These are phyloP conservation scores for Phytophthora syringae DNA, from an alignment of 352 stramenopile species.

Conservation along the genomic window DNA sequence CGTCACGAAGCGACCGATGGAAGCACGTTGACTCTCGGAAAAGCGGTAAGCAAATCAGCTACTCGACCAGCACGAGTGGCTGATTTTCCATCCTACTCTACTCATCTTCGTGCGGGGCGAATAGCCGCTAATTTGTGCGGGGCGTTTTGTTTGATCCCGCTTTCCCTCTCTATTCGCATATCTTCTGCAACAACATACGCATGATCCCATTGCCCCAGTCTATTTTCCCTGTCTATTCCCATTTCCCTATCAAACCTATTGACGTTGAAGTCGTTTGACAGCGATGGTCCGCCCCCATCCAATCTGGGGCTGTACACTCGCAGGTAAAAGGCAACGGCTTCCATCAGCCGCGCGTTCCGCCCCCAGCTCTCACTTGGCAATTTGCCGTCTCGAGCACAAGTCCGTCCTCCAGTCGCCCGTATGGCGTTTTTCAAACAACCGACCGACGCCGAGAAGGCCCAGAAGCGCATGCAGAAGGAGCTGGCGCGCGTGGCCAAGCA, in stretches of 20 bases:
- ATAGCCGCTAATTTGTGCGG: not conserved
- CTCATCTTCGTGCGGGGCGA: not conserved
- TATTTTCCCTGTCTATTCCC: not conserved
- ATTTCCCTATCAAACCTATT: constrained; percentile 1
- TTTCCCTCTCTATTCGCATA: not conserved
- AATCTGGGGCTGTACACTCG: constrained; percentile 29
- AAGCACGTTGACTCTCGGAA: not conserved
- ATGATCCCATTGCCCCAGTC: not conserved
- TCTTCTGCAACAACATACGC: not conserved
- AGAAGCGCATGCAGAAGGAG: constrained; percentile 29
- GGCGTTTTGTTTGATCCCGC: not conserved
- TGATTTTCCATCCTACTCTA: too few relatives aligned
- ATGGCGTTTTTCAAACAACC: constrained; percentile 38
- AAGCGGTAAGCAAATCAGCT: not conserved
- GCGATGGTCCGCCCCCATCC: constrained; percentile 34
- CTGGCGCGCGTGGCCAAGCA: constrained; percentile 36
- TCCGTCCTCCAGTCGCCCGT: not conserved
- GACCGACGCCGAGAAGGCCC: constrained; percentile 34
- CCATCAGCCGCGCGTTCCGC: constrained; percentile 21
- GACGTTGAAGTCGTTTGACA: constrained; percentile 24
- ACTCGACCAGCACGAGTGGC: not conserved
- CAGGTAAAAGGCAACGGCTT: constrained; percentile 18
- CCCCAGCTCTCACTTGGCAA: constrained; percentile 31
- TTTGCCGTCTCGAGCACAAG: constrained; percentile 27
- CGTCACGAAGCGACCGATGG: not conserved